These are phyloP conservation scores for Fagopyrum esculentum DNA, from an alignment of 148 eudicot species.

Conservation along the genomic window DNA sequence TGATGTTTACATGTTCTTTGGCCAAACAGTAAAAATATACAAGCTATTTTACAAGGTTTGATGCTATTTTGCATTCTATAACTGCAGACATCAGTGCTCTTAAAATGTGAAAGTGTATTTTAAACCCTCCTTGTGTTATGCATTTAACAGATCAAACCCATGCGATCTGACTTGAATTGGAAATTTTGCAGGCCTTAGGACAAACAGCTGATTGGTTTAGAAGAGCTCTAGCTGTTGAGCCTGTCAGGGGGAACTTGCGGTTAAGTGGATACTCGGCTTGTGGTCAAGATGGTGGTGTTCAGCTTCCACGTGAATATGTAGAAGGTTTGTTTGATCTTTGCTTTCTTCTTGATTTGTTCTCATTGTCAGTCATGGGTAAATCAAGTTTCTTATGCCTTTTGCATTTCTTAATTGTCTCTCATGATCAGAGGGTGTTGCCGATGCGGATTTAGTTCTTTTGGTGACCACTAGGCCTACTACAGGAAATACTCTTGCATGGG, in stretches of 20 bases:
- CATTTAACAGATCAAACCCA: not conserved
- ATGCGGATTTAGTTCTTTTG: conserved; percentile 91
- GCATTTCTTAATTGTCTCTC: not conserved
- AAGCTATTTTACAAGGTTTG: not conserved
- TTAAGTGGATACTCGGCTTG: conserved; percentile 99
- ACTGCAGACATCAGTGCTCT: not conserved
- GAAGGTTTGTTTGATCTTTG: conserved; percentile 49
- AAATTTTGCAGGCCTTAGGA: conserved; percentile 65
- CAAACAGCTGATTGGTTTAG: conserved; percentile 95
- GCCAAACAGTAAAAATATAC: not conserved
- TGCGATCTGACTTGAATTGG: conserved; percentile 11
- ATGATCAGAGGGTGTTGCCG: conserved; percentile 70
- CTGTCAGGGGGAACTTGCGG: conserved; percentile 85
- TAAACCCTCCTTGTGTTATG: not conserved
- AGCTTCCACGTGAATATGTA: conserved; percentile 85
- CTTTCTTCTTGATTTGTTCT: not conserved
- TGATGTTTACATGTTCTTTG: not conserved
- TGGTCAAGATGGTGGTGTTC: conserved; percentile 99
- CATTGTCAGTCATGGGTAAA: not conserved
- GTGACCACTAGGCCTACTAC: conserved; percentile 98
- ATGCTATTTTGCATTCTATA: conserved; percentile 3
- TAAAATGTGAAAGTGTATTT: not conserved
- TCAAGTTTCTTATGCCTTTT: conserved; percentile 6
- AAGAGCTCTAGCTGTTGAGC: conserved; percentile 91
- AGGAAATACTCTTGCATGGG: conserved; percentile 98